Conservation (phyloP, 441 rosid genomes). For the Aquilaria agallochum region DNA sequence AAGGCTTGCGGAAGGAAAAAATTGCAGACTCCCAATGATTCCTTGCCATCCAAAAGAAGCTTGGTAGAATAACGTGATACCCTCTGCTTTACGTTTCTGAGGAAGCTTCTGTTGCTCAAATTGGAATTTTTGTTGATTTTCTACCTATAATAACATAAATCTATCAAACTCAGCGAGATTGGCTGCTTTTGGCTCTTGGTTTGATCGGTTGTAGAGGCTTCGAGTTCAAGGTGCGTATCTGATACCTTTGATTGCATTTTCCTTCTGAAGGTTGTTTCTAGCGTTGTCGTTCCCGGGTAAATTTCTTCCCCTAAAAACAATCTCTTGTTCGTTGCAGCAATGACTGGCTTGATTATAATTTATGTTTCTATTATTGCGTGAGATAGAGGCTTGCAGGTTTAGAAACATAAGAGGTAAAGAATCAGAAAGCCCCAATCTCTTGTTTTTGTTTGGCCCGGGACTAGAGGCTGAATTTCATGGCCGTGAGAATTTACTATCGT, state of each 20-base stretch:
- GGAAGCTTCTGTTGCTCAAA: slow-evolving; percentile 27
- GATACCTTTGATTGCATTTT: slow-evolving; percentile 10
- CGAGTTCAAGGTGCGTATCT: slow-evolving; percentile 20
- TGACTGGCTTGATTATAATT: background rate
- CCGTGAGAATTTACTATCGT: background rate
- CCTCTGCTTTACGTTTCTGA: slow-evolving; percentile 30
- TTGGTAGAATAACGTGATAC: background rate
- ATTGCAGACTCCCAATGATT: slow-evolving; percentile 17
- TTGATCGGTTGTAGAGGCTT: slow-evolving; percentile 8
- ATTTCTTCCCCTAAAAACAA: no score
- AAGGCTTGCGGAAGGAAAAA: slow-evolving; percentile 10
- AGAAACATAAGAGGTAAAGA: background rate
- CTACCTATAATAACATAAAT: background rate
- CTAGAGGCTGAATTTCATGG: no score
- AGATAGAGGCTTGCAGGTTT: slow-evolving; percentile 6
- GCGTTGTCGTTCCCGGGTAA: no score
- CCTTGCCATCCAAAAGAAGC: slow-evolving; percentile 36
- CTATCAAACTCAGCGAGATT: slow-evolving; percentile 7
- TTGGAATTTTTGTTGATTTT: slow-evolving; percentile 21
- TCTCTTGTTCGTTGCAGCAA: background rate
- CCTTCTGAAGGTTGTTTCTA: background rate
- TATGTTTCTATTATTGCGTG: slow-evolving; percentile 1
- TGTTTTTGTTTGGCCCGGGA: no score
- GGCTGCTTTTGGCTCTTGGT: slow-evolving; percentile 23
- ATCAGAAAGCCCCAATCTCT: no score